These are phyloP conservation scores for Coelastrella sp. DNA, from an alignment of 139 green algal genomes.

Conservation along the genomic window DNA sequence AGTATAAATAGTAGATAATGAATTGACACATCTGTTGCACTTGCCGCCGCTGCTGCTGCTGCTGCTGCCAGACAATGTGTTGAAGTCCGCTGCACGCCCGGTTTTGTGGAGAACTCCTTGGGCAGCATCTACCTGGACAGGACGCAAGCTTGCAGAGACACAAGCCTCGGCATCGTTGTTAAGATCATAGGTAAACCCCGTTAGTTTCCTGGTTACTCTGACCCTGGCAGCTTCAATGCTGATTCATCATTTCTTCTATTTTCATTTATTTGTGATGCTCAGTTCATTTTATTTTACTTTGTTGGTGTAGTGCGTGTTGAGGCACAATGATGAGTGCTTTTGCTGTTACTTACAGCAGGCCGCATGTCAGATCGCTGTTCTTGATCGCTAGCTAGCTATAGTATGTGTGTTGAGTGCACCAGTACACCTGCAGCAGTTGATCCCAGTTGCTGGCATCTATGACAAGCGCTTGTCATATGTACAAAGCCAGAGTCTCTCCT, in stretches of 20 bases:
- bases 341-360: no score
- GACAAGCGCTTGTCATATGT: no score
- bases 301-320: not conserved
- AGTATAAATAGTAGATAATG: not conserved
- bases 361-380: no score
- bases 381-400: no score
- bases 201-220: not conserved
- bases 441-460: no score
- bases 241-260: not conserved
- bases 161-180: not conserved
- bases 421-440: no score
- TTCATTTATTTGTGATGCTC: not conserved
- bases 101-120: constrained; percentile 16
- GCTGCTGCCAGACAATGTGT: not conserved
- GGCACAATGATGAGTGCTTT: no score
- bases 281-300: not conserved
- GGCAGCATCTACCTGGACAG: constrained; percentile 20
- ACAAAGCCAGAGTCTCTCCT: no score
- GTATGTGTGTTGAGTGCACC: no score
- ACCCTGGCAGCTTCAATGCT: not conserved
- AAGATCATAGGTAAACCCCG: not conserved
- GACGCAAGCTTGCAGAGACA: not conserved
- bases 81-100: constrained; percentile 7
- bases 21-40: not conserved
- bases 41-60: not conserved